phyloP scores from a whole-genome alignment of 169 alveolate genomes.

The Perkinsus chesapeaki region DNA sequence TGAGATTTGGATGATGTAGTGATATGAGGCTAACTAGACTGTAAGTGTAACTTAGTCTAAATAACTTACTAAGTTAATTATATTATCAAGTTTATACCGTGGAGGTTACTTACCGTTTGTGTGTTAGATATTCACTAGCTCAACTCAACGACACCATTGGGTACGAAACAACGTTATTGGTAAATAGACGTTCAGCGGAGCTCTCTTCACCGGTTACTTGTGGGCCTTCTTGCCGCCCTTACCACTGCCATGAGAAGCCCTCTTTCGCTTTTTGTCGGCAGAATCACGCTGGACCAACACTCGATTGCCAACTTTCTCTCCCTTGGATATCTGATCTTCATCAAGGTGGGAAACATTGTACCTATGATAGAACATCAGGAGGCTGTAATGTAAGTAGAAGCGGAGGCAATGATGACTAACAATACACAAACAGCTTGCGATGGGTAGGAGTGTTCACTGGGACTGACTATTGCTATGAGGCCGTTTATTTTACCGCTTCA shows the following conservation, averaged over 20 bases:
- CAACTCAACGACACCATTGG: neutral
- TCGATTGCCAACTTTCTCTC: neutral
- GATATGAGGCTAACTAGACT: no score
- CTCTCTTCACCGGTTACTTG: neutral
- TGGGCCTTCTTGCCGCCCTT: neutral
- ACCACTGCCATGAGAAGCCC: neutral
- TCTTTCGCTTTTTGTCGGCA: neutral
- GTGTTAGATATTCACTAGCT: no score
- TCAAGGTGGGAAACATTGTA: neutral
- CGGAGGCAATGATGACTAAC: no score
- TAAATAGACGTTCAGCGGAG: neutral
- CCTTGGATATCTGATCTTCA: neutral
- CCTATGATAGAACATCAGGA: neutral
- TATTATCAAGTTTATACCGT: no score
- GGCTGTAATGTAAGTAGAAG: neutral
- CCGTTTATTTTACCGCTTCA: no score
- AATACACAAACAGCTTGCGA: neutral
- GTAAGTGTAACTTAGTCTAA: no score
- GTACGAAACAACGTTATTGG: neutral
- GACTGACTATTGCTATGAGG: no score
- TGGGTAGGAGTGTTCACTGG: no score
- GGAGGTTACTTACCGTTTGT: no score
- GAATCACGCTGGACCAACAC: neutral
- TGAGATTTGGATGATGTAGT: no score
- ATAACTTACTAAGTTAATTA: no score